phyloP scores from a whole-genome alignment of 2,329 filamentous ascomycete genomes.

The Claviceps purpurea region DNA sequence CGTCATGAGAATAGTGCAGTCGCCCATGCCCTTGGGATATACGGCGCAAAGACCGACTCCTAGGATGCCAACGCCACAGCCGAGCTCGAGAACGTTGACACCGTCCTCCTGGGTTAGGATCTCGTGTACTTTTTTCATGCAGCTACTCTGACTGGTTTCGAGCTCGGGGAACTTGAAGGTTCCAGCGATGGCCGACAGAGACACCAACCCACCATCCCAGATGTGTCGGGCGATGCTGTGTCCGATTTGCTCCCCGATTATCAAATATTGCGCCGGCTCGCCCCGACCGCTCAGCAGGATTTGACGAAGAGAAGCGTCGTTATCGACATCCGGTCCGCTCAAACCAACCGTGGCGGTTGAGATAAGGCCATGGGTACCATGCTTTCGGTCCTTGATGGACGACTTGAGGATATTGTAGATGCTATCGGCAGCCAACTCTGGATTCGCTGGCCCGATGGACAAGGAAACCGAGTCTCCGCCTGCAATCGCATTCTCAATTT shows the following conservation, averaged over 20 bases:
- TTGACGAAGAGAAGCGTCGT: conserved; percentile 16
- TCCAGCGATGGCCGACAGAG: conserved; percentile 21
- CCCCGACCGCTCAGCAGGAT: conserved; percentile 14
- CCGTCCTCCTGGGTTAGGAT: conserved; percentile 14
- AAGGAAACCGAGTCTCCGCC: conserved; percentile 15
- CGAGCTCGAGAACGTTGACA: conserved; percentile 39
- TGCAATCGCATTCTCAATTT: conserved; percentile 14
- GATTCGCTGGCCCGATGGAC: conserved; percentile 14
- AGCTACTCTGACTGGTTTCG: conserved; percentile 13
- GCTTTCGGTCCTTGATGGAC: conserved; percentile 10
- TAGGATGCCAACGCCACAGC: conserved; percentile 42
- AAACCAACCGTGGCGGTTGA: conserved; percentile 30
- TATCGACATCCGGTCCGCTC: conserved; percentile 10
- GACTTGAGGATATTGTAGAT: conserved; percentile 14
- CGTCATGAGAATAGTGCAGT: conserved; percentile 34
- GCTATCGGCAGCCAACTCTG: conserved; percentile 14
- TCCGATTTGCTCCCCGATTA: conserved; percentile 42
- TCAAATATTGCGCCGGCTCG: conserved; percentile 17
- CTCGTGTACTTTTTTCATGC: conserved; percentile 18
- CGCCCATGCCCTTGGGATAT: conserved; percentile 12
- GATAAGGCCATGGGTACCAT: conserved; percentile 22
- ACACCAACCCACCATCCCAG: conserved; percentile 43
- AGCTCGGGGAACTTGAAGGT: conserved; percentile 15
- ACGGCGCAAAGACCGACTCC: conserved; percentile 34
- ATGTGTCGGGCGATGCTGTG: conserved; percentile 47